phyloP scores from a whole-genome alignment of 805 yeast species.

The Saturnispora diversa region DNA sequence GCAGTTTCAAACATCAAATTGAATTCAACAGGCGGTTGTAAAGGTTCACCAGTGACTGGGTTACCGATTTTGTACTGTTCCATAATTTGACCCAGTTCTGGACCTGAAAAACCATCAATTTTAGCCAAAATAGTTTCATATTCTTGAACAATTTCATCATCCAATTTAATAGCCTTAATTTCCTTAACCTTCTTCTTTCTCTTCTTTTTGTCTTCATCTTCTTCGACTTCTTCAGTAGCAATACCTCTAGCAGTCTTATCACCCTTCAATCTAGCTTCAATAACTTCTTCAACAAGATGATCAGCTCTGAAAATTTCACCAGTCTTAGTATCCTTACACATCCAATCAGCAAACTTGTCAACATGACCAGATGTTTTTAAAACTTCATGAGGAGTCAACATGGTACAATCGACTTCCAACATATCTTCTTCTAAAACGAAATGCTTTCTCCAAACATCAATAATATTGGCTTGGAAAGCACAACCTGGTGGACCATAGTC shows the following conservation, averaged over 20 bases:
- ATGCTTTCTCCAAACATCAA: conserved; percentile 97
- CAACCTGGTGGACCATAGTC: conserved; percentile 99
- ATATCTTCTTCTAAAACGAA: conserved; percentile 96
- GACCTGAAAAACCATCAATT: conserved; percentile 94
- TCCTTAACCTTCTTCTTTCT: conserved; percentile 95
- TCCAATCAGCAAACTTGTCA: conserved; percentile 98
- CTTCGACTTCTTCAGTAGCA: conserved; percentile 55
- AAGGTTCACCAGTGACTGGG: conserved; percentile 80
- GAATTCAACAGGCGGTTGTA: conserved; percentile 90
- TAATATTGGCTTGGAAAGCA: conserved; percentile 91
- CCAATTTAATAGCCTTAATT: conserved; percentile 79
- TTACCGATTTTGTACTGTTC: conserved; percentile 73
- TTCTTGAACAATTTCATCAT: conserved; percentile 69
- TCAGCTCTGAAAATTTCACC: conserved; percentile 99
- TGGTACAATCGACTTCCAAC: conserved; percentile 97
- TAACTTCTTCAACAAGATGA: conserved; percentile 94
- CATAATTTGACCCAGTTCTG: conserved; percentile 85
- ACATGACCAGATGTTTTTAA: conserved; percentile 98
- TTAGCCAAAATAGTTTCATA: conserved; percentile 83
- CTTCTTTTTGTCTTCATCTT: conserved; percentile 73
- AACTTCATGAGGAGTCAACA: conserved; percentile 96
- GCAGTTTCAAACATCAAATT: conserved; percentile 99
- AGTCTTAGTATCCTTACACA: conserved; percentile 91
- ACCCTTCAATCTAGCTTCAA: conserved; percentile 94
- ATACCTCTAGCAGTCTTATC: conserved; percentile 95